phyloP scores from a whole-genome alignment of 1,284 basidiomycete genomes.

The Heterobasidion parviporum region DNA sequence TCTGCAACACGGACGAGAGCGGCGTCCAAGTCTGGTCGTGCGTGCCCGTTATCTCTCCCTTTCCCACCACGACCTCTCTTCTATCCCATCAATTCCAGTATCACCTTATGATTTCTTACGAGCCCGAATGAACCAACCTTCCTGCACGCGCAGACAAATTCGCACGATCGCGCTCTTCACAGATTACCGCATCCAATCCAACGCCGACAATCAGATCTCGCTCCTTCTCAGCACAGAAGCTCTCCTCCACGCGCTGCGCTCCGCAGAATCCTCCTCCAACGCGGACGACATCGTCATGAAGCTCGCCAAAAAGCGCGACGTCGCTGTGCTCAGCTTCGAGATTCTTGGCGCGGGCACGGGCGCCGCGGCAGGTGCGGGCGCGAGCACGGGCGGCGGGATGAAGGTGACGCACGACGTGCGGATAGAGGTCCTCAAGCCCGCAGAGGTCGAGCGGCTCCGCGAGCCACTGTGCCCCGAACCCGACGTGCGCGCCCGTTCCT shows the following conservation, averaged over 20 bases:
- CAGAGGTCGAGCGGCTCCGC: slow-evolving; percentile 61
- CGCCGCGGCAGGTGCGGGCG: too few relatives aligned
- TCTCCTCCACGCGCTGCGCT: slow-evolving; percentile 65
- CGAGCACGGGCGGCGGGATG: slow-evolving; percentile 42
- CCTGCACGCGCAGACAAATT: slow-evolving; percentile 34
- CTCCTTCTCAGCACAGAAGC: slow-evolving; percentile 68
- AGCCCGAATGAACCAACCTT: neutral
- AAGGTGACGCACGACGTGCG: slow-evolving; percentile 65
- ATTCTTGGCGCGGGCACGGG: slow-evolving; percentile 43
- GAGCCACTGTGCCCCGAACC: slow-evolving; percentile 87
- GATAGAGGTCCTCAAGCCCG: slow-evolving; percentile 69
- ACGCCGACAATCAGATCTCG: slow-evolving; percentile 78
- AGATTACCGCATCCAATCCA: slow-evolving; percentile 83
- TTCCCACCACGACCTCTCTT: too few relatives aligned
- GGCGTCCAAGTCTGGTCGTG: slow-evolving; percentile 93
- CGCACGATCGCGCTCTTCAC: slow-evolving; percentile 71
- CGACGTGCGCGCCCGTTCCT: slow-evolving; percentile 50
- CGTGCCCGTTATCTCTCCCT: slow-evolving; percentile 23
- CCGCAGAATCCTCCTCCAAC: slow-evolving; percentile 35
- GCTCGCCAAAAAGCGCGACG: slow-evolving; percentile 75
- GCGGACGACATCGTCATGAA: slow-evolving; percentile 72
- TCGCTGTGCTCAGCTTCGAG: slow-evolving; percentile 69
- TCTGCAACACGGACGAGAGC: slow-evolving; percentile 78
- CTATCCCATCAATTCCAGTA: too few relatives aligned
- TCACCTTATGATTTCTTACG: neutral